Evolutionary conservation across 2,329 filamentous ascomycete genomes (phyloP).

Genomic region (Escovopsis weberi): DNA sequence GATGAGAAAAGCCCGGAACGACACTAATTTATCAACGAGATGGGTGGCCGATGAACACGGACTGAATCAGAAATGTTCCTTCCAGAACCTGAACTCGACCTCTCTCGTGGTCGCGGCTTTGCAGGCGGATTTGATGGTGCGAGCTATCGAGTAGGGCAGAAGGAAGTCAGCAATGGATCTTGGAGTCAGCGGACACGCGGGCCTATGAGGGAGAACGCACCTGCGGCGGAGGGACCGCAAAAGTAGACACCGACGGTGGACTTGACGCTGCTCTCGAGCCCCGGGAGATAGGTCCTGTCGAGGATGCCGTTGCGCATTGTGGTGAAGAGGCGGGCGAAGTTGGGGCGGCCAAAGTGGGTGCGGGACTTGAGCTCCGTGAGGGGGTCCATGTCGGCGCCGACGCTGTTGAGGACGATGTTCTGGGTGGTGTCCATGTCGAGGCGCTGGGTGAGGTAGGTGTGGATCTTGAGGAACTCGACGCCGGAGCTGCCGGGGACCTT

Average conservation of each 20-base stretch:
- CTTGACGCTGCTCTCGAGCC: constrained; percentile 58
- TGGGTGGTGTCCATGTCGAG: constrained; percentile 85
- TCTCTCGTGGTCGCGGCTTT: constrained; percentile 58
- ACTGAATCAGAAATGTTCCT: constrained; percentile 61
- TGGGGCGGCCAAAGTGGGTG: constrained; percentile 89
- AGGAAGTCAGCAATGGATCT: constrained; percentile 12
- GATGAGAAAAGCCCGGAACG: too few relatives aligned
- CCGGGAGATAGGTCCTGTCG: constrained; percentile 71
- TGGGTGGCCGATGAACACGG: neutral
- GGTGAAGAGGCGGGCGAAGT: constrained; percentile 67
- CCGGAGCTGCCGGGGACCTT: constrained; percentile 52
- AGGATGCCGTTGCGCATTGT: constrained; percentile 81
- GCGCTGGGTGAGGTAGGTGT: constrained; percentile 92
- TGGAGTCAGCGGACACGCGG: neutral
- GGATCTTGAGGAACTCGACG: constrained; percentile 85
- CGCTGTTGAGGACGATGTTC: constrained; percentile 93
- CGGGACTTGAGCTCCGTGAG: constrained; percentile 79
- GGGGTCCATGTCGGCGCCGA: constrained; percentile 76
- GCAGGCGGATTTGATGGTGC: constrained; percentile 73
- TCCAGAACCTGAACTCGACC: constrained; percentile 96
- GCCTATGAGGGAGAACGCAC: constrained; percentile 23
- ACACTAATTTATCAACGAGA: too few relatives aligned
- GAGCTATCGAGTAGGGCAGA: constrained; percentile 35
- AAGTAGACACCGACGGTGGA: constrained; percentile 96
- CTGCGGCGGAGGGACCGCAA: constrained; percentile 68